A percentile compares a stretch with the other conserved stretches of the same genome.
phyloP scores from a whole-genome alignment of 2,329 filamentous ascomycete genomes.

The Exophiala alcalophila region DNA sequence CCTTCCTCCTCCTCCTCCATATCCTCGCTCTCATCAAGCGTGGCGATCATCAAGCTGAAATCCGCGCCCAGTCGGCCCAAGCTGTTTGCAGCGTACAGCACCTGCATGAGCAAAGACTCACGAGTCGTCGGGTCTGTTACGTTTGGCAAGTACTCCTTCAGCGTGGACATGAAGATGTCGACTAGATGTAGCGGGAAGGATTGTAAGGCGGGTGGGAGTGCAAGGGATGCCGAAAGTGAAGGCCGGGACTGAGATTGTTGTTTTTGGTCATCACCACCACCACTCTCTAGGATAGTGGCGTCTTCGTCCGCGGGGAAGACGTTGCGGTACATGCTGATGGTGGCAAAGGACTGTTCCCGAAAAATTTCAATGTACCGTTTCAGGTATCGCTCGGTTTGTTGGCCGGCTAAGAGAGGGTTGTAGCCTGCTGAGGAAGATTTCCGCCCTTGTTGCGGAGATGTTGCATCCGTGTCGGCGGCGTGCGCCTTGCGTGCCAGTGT shows the following conservation, averaged over 20 bases:
- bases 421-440: conserved; percentile 11
- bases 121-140: conserved; percentile 53
- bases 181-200: conserved; percentile 84
- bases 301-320: conserved; percentile 60
- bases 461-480: neutral
- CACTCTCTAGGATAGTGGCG: too few relatives aligned
- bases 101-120: conserved; percentile 30
- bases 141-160: conserved; percentile 30
- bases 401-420: conserved; percentile 52
- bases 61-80: conserved; percentile 86
- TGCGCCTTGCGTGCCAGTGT: conserved; percentile 46
- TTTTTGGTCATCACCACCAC: too few relatives aligned
- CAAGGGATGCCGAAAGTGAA: conserved; percentile 33
- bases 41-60: conserved; percentile 81
- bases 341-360: conserved; percentile 93
- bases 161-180: conserved; percentile 72
- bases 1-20: conserved; percentile 37
- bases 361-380: conserved; percentile 98
- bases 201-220: conserved; percentile 71
- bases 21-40: conserved; percentile 43
- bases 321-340: conserved; percentile 89
- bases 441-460: conserved; percentile 10
- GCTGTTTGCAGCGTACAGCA: conserved; percentile 63
- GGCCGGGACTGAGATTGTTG: conserved; percentile 34
- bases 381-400: conserved; percentile 89